A percentile compares a stretch with the other conserved stretches of the same genome.
These are phyloP conservation scores for Botrytis byssoidea DNA, from an alignment of 2,329 filamentous ascomycete genomes.

Conservation along the genomic window DNA sequence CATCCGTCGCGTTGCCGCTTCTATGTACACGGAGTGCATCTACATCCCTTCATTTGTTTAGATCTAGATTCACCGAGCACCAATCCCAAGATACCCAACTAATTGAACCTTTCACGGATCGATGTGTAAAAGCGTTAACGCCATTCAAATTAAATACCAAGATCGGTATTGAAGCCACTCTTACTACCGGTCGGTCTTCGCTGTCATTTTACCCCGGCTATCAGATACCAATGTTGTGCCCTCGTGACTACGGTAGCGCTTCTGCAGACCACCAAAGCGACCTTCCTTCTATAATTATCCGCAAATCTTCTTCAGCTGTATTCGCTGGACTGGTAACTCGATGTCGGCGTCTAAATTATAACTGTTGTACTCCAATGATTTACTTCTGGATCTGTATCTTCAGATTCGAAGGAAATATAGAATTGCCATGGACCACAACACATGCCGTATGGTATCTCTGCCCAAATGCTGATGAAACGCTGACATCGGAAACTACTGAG, in stretches of 20 bases:
- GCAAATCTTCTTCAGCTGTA: not conserved
- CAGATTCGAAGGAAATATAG: not conserved
- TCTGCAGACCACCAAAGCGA: conserved; percentile 12
- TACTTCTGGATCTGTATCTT: conserved; percentile 4
- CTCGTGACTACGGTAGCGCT: conserved; percentile 15
- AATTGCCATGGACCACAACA: not conserved
- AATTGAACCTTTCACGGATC: not conserved
- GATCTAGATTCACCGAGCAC: conserved; percentile 10
- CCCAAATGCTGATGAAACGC: not conserved
- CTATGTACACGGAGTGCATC: not conserved
- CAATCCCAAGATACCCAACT: not conserved
- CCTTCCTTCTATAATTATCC: conserved; percentile 12
- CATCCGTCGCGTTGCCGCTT: not conserved
- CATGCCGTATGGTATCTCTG: not conserved
- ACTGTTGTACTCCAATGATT: conserved; percentile 9
- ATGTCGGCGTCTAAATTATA: conserved; percentile 1
- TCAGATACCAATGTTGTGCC: conserved; percentile 2
- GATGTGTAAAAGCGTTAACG: not conserved
- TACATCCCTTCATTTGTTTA: not conserved
- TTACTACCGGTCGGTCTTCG: conserved; percentile 6
- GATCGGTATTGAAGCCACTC: not conserved
- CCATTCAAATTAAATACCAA: conserved; percentile 2
- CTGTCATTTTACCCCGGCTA: conserved; percentile 10
- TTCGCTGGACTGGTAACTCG: conserved; percentile 2
- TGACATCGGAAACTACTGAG: not conserved